These are phyloP conservation scores for Polytrichum formosum DNA, from an alignment of 225 moss, liverwort and hornwort genomes.

Conservation along the genomic window DNA sequence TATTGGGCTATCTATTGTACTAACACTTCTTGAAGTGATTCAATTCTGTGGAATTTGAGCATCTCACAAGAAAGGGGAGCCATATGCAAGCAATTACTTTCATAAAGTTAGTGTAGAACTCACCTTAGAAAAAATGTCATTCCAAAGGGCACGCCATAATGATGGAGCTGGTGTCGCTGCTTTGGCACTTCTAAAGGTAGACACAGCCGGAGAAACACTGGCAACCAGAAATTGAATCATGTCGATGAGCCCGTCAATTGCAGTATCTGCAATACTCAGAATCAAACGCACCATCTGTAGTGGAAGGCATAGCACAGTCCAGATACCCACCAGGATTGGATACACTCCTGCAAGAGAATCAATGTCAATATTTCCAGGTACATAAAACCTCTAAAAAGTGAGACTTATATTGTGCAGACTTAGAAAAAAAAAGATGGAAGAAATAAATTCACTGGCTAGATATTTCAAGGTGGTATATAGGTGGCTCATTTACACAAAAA, in stretches of 20 bases:
- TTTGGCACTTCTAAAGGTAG: constrained; percentile 61
- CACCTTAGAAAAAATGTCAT: constrained; percentile 82
- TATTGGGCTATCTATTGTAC: too few species aligned
- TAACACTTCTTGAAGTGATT: too few species aligned
- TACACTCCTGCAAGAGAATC: constrained; percentile 46
- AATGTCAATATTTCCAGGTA: constrained; percentile 1
- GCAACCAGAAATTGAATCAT: constrained; percentile 46
- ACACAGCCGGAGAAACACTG: constrained; percentile 56
- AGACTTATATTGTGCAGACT: too few species aligned
- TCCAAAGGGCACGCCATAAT: constrained; percentile 74
- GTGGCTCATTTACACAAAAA: background rate
- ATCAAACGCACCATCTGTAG: constrained; percentile 56
- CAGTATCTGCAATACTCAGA: constrained; percentile 39
- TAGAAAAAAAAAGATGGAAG: too few species aligned
- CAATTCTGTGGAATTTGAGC: too few species aligned
- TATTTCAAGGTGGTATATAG: background rate
- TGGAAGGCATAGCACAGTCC: constrained; percentile 60
- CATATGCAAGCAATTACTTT: too few species aligned
- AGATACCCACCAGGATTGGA: constrained; percentile 57
- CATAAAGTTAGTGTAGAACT: background rate
- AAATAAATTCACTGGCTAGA: background rate
- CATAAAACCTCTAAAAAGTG: too few species aligned
- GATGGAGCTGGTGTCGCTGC: constrained; percentile 71
- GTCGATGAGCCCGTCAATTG: constrained; percentile 39
- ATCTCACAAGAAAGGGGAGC: too few species aligned